Evolutionary conservation across 805 yeast genomes (phyloP).

Genomic region (Wickerhamiella siamensis): DNA sequence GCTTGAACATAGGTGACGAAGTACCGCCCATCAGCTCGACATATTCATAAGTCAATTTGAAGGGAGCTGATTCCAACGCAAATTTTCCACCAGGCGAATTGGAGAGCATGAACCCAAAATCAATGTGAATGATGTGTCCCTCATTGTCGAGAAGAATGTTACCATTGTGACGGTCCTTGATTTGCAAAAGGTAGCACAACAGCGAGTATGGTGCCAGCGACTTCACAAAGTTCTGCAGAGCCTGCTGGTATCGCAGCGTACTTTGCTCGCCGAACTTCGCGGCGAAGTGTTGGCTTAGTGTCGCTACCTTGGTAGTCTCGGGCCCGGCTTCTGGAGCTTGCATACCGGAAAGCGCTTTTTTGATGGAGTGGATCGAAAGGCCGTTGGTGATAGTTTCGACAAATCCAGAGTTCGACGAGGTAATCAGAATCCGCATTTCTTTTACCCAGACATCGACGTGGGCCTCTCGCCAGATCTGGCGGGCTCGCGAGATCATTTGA

Average conservation of each 20-base stretch:
- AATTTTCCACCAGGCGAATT: slow-evolving; percentile 87
- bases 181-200: slow-evolving; percentile 77
- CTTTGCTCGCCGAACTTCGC: slow-evolving; percentile 56
- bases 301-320: slow-evolving; percentile 46
- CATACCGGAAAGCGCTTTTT: slow-evolving; percentile 77
- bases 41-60: slow-evolving; percentile 81
- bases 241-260: slow-evolving; percentile 42
- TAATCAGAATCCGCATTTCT: slow-evolving; percentile 79
- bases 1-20: slow-evolving; percentile 42
- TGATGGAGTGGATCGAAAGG: slow-evolving; percentile 82
- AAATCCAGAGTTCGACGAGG: slow-evolving; percentile 79
- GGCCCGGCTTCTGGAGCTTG: slow-evolving; percentile 42
- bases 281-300: slow-evolving; percentile 64
- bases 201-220: slow-evolving; percentile 90
- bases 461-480: slow-evolving; percentile 65
- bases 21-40: slow-evolving; percentile 77
- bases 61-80: slow-evolving; percentile 96
- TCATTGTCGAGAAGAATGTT: slow-evolving; percentile 90
- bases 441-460: slow-evolving; percentile 79
- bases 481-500: slow-evolving; percentile 76
- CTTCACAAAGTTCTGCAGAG: slow-evolving; percentile 71
- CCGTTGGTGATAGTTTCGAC: slow-evolving; percentile 96
- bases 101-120: slow-evolving; percentile 83
- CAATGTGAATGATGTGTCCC: slow-evolving; percentile 84
- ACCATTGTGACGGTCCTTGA: slow-evolving; percentile 97